Evolutionary conservation across 176 grass and related monocot species (phyloP).

Genomic region (Oryza brachyantha): DNA sequence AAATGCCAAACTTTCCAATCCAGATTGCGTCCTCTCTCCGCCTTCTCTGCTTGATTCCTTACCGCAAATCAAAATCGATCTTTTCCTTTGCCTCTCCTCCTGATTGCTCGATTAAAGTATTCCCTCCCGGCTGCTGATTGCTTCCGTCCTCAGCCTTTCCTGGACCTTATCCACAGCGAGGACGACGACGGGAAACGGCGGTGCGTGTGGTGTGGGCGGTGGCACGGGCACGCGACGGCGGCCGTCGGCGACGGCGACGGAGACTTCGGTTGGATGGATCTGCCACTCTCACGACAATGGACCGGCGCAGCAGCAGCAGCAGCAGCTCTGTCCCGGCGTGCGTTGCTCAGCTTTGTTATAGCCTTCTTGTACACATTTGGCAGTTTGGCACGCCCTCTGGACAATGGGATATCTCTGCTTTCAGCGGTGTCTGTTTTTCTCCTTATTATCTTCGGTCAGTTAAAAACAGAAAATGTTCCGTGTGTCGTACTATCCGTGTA

Average conservation of each 20-base stretch:
- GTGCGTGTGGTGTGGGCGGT: not conserved
- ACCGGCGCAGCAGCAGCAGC: not conserved
- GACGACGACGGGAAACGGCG: not conserved
- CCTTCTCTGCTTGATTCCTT: no score
- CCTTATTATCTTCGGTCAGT: no score
- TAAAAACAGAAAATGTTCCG: no score
- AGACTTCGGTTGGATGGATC: no score
- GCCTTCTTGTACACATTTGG: no score
- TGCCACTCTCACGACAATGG: not conserved
- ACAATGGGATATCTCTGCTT: no score
- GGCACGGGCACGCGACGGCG: not conserved
- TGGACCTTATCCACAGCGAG: slow-evolving; percentile 25
- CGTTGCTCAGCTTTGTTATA: no score
- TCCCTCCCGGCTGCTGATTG: not conserved
- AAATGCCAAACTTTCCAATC: slow-evolving; percentile 15
- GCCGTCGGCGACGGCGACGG: not conserved
- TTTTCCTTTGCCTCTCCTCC: slow-evolving; percentile 7
- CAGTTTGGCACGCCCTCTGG: no score
- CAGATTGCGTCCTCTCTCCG: slow-evolving; percentile 15
- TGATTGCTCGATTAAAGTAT: slow-evolving; percentile 30
- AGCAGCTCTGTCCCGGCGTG: no score
- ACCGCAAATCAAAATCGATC: slow-evolving; percentile 7
- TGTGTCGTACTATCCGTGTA: no score
- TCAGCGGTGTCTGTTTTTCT: no score
- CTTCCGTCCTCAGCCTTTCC: slow-evolving; percentile 16